phyloP scores from a whole-genome alignment of 1,139 yeast species.

The Geotrichum fermentans region DNA sequence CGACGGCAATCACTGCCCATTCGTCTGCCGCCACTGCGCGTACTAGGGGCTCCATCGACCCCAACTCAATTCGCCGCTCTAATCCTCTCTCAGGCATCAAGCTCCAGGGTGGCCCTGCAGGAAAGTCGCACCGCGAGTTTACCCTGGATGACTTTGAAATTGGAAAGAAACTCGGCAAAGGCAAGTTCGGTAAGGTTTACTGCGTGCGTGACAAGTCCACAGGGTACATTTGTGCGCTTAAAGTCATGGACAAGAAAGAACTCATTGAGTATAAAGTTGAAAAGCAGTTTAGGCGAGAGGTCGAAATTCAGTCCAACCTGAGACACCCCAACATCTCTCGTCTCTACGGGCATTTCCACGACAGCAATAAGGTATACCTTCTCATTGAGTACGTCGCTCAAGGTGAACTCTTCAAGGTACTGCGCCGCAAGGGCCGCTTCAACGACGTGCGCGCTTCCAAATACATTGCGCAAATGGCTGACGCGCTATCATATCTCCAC shows the following conservation, averaged over 20 bases:
- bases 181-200: slow-evolving; percentile 88
- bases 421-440: slow-evolving; percentile 61
- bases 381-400: slow-evolving; percentile 78
- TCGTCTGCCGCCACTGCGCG: slow-evolving; percentile 10
- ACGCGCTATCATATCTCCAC: slow-evolving; percentile 73
- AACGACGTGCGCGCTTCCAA: slow-evolving; percentile 68
- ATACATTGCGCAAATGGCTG: slow-evolving; percentile 78
- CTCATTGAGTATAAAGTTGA: slow-evolving; percentile 73
- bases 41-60: slow-evolving; percentile 21
- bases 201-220: slow-evolving; percentile 73
- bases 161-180: slow-evolving; percentile 86
- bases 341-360: slow-evolving; percentile 81
- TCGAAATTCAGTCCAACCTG: slow-evolving; percentile 79
- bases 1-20: slow-evolving; percentile 7
- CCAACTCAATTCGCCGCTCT: slow-evolving; percentile 27
- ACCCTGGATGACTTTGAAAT: slow-evolving; percentile 68
- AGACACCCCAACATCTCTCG: slow-evolving; percentile 73
- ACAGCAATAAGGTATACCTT: slow-evolving; percentile 69
- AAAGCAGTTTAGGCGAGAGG: slow-evolving; percentile 81
- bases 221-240: slow-evolving; percentile 82
- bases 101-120: slow-evolving; percentile 17
- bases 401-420: slow-evolving; percentile 79
- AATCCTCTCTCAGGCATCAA: slow-evolving; percentile 31
- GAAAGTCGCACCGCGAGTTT: slow-evolving; percentile 27
- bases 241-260: slow-evolving; percentile 83